These are phyloP conservation scores for Rhytidiadelphus loreus DNA, from an alignment of 225 moss, liverwort and hornwort species.

Conservation along the genomic window DNA sequence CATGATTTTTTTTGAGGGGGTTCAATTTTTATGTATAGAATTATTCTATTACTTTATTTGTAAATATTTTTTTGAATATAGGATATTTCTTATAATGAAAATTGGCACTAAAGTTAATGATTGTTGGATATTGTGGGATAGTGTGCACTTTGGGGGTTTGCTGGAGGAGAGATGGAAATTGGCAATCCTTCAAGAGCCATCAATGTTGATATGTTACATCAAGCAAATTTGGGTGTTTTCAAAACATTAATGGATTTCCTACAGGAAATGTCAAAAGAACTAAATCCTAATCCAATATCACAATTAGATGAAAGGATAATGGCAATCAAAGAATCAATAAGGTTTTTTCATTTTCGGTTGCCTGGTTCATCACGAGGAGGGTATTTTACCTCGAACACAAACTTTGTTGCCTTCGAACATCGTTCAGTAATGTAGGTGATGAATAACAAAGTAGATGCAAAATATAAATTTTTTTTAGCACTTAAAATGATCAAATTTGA, in stretches of 20 bases:
- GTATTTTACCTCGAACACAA: background rate
- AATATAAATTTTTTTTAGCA: too few species aligned
- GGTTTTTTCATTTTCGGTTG: background rate
- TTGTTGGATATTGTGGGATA: background rate
- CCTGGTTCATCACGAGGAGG: background rate
- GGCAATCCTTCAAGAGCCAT: background rate
- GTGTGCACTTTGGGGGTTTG: background rate
- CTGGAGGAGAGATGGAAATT: background rate
- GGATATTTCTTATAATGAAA: background rate
- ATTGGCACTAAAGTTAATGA: accelerated
- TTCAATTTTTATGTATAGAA: too few species aligned
- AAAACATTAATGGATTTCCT: background rate
- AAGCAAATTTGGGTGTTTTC: background rate
- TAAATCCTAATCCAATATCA: background rate
- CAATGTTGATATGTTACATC: too few species aligned
- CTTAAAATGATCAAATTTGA: too few species aligned
- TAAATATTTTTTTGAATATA: background rate
- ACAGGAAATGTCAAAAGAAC: background rate
- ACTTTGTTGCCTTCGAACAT: background rate
- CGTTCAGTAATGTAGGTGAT: background rate
- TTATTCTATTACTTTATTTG: too few species aligned
- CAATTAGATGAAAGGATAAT: background rate
- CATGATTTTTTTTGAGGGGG: too few species aligned
- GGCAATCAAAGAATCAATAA: background rate
- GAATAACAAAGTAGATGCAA: too few species aligned